Base-by-base conservation (phyloP, 2,329 filamentous ascomycete species). In the Pyricularia sp. region DNA sequence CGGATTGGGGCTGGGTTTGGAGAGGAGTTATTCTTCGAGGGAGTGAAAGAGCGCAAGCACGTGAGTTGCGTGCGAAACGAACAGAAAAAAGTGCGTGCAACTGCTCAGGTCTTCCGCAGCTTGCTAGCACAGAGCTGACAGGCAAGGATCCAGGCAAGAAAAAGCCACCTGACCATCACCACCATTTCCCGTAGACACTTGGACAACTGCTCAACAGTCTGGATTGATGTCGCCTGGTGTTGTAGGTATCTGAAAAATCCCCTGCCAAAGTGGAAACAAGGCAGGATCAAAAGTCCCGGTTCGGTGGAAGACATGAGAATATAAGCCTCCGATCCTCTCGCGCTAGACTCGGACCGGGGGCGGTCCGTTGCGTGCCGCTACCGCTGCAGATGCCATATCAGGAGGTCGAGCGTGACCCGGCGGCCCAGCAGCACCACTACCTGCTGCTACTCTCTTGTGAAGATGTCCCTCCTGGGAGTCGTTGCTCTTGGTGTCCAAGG, bases 401-500 rank as follows among this genome's bases (percentile, higher is more conserved):
- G 58, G 23, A 26, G 58, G 58, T 28, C 58, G n/a, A 10, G 58
- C 23, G 23, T 61, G 58, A 61, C 58, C 58, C 17, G 58, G 58
- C 23, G 58, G 58, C 58, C 20, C 55, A 9, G 20, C 55, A 25
- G 58, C 25, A 9, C 58, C 58, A 61, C 17, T 11, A 61, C 25
- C 58, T 26, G 7, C 58, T 26, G 58, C 58, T 26, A 61, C n/a
- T 61, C 58, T 61, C 58, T 61, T 61, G 58, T 61, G 58, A 25
- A 61, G 25, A 61, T 61, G n/a, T 28, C 58, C 68, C 2, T 67
- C 64, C 31, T 26, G 55, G 17, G 50, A 66, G 10, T 64, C 69
- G n/a, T 31, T 63, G 23, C 65, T 61, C 14, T 66, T 68, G 55
- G 67, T 68, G 25, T 71, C 71, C 20, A 61, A 26, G 11, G 23